Percentiles rank a stretch among this genome's conserved stretches.
phyloP scores from a whole-genome alignment of 2,329 filamentous ascomycete genomes.

The Aureobasidium sp. region DNA sequence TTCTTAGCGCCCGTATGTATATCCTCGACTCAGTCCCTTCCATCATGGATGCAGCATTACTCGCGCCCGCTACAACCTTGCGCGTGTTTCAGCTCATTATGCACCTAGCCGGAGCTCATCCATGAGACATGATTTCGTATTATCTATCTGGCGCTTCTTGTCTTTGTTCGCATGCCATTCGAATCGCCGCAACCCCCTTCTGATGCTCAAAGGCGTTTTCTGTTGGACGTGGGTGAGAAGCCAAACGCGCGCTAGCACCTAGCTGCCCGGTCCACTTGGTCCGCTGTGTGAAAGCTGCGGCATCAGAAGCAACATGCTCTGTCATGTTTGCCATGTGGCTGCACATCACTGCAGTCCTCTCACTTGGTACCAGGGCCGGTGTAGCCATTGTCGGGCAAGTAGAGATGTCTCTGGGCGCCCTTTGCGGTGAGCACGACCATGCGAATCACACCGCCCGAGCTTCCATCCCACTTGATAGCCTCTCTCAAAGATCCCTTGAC shows the following conservation, averaged over 20 bases:
- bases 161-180: not conserved
- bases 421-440: conserved; percentile 92
- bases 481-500: conserved; percentile 87
- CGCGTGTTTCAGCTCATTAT: not conserved
- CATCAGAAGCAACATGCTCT: conserved; percentile 2
- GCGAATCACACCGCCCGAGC: conserved; percentile 94
- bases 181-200: not conserved
- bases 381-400: conserved; percentile 89
- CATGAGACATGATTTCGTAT: conserved; percentile 13
- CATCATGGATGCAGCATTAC: not conserved
- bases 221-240: conserved; percentile 11
- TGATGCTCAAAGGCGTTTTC: not conserved
- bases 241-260: conserved; percentile 13
- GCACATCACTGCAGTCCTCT: not conserved
- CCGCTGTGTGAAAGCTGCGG: conserved; percentile 4
- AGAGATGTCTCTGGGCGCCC: conserved; percentile 87
- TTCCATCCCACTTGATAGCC: conserved; percentile 99
- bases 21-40: not conserved
- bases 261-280: conserved; percentile 13
- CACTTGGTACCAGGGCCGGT: conserved; percentile 57
- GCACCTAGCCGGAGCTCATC: no score
- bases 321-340: conserved; percentile 3
- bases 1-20: not conserved
- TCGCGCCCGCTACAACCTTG: not conserved
- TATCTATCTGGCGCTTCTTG: not conserved